Evolutionary conservation across 139 green algal genomes (phyloP), one percentile per base, ranked within the genome.

Genomic region (Chlamydomonas sphaeroides): DNA sequence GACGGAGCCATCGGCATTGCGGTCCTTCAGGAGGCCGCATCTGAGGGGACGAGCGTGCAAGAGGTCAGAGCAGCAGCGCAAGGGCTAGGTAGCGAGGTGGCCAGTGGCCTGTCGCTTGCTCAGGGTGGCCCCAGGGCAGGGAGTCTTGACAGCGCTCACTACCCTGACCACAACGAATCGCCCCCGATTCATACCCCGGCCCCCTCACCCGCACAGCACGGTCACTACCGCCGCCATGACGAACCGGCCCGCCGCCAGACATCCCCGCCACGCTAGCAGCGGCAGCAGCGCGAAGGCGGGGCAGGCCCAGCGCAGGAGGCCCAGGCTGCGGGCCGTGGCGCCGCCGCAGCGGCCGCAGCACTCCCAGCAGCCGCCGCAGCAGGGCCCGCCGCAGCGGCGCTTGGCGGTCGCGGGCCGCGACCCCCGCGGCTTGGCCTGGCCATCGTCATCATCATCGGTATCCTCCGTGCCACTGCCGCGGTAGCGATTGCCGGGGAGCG

Each of bases 211-310:
- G n/a, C n/a, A n/a, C n/a, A n/a, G n/a, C n/a, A n/a, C n/a, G n/a
- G n/a, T n/a, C n/a, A n/a, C n/a, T n/a, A n/a, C 53, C 53, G 53
- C 53, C 53, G 53, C 53, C 21, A 14, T 10, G 18, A 62, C 17
- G 53, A 36, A 67, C 26, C 71, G 56, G 10, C 2, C 28, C 39
- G 38, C 53, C 39, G 72, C 59, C 41, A 68, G 5, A 8, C 39
- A 48, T 14, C 39, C 38, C 32, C 74, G 59, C 74, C 74, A 80
- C 28, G 41, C 41, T 41, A 70, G 59, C 74, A 80, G 74, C 41
- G 74, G 74, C 74, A 80, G 57, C 74, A 80, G 59, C 41, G n/a
- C 61, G 15, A 33, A 28, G 1, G 74, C 59, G 35, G 74, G 59
- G 36, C 72, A 68, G 14, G 72, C 56, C 21, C 53, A 62, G 18